Percentiles rank a stretch among this genome's conserved stretches.
Evolutionary conservation across 2,329 filamentous ascomycete genomes (phyloP).

Genomic region (Aureobasidium musti): DNA sequence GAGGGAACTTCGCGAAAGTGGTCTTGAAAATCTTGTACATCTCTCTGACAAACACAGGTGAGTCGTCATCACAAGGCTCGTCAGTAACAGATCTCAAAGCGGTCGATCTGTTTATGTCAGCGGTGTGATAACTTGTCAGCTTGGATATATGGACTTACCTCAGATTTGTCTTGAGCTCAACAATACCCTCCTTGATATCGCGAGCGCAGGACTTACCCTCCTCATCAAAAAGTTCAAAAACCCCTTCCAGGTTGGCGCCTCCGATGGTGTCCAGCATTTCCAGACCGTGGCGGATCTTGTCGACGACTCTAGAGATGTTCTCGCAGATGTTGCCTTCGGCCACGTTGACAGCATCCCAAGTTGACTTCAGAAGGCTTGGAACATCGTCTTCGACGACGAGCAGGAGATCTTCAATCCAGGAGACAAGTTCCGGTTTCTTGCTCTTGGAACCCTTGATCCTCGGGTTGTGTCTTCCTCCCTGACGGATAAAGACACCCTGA

Average conservation of each 20-base stretch:
- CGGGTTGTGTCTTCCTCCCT: background rate
- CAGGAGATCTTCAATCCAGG: conserved; percentile 2
- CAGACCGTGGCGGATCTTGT: background rate
- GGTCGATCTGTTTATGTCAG: background rate
- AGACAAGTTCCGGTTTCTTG: background rate
- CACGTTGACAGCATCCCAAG: background rate
- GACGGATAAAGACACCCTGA: background rate
- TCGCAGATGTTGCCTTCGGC: background rate
- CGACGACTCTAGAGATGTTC: background rate
- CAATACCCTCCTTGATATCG: background rate
- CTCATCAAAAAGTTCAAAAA: background rate
- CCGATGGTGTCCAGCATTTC: background rate
- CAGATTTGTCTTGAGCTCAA: background rate
- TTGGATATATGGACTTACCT: background rate
- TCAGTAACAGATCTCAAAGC: background rate
- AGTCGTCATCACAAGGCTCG: background rate
- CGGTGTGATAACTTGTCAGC: background rate
- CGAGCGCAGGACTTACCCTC: background rate
- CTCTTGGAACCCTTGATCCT: background rate
- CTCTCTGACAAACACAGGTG: background rate
- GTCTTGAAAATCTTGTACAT: background rate
- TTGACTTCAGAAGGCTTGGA: background rate
- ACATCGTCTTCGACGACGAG: background rate
- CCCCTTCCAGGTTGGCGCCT: background rate
- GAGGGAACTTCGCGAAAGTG: background rate